Conservation (phyloP, 805 yeast species). For the Candida cerambycidarum region DNA sequence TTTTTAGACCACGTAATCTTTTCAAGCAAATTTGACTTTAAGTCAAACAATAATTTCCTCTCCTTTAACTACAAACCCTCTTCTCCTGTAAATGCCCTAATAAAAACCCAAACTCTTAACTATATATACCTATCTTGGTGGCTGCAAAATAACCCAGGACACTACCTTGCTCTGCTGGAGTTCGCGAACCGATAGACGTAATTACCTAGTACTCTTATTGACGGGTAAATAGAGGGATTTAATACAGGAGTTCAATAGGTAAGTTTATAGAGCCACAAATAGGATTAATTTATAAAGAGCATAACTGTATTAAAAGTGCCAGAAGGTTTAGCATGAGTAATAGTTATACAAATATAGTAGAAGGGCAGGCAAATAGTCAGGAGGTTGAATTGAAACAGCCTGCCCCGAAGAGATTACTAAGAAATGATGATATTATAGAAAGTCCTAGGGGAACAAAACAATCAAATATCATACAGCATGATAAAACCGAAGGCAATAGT, state of each 20-base stretch:
- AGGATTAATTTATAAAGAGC: too few relatives aligned
- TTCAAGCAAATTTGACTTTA: too few relatives aligned
- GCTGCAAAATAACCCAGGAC: constrained; percentile 3
- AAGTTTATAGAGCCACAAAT: not conserved
- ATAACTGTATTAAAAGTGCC: too few relatives aligned
- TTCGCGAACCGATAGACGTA: constrained; percentile 1
- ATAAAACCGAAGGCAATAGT: not conserved
- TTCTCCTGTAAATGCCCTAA: too few relatives aligned
- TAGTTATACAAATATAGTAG: not conserved
- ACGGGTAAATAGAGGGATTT: not conserved
- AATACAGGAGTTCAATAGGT: not conserved
- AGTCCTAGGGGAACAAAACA: not conserved
- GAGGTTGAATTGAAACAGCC: not conserved
- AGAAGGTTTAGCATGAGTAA: not conserved
- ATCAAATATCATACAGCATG: not conserved
- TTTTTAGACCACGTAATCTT: too few relatives aligned
- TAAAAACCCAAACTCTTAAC: too few relatives aligned
- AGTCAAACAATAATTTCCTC: too few relatives aligned
- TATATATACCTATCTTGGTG: not conserved
- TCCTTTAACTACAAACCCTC: too few relatives aligned
- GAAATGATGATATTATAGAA: not conserved
- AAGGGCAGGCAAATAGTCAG: not conserved
- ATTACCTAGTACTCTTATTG: not conserved
- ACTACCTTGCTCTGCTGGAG: constrained; percentile 1
- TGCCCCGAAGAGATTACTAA: not conserved